Percentiles rank a stretch among this genome's conserved stretches.
phyloP scores from a whole-genome alignment of 306 rosid species.

The Dryas alaskensis region DNA sequence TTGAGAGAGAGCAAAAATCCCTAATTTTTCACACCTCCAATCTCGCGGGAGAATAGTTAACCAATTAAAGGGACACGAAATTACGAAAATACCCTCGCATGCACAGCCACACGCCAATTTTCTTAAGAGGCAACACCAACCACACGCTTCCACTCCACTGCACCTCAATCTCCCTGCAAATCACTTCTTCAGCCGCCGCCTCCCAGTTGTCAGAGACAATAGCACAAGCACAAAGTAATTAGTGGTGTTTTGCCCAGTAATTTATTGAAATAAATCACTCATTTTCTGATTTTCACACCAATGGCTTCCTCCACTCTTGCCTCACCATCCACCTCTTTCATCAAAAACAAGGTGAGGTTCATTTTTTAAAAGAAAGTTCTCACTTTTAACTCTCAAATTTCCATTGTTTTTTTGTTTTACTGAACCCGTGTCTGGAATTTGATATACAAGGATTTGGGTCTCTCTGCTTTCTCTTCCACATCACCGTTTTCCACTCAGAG shows the following conservation, averaged over 20 bases:
- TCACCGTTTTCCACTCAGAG: constrained; percentile 32
- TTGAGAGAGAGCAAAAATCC: no score
- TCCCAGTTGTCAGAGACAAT: neutral
- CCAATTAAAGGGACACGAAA: no score
- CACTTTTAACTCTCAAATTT: no score
- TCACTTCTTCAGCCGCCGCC: constrained; percentile 12
- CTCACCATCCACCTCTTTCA: constrained; percentile 42
- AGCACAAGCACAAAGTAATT: neutral
- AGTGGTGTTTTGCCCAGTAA: neutral
- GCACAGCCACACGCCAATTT: neutral
- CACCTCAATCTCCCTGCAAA: no score
- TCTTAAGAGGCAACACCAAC: neutral
- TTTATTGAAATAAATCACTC: neutral
- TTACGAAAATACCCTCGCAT: no score
- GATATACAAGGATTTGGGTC: constrained; percentile 44
- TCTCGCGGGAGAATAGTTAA: no score
- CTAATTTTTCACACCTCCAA: no score
- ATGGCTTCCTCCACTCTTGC: constrained; percentile 67
- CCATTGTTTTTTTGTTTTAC: neutral
- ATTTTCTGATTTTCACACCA: neutral
- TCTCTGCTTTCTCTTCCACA: constrained; percentile 43
- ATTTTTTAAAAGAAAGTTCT: neutral
- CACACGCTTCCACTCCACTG: neutral
- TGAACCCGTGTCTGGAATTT: neutral
- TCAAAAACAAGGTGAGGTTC: constrained; percentile 42